Base-by-base conservation (phyloP, 371 early-diverging fungal species). In the Apophysomyces trapeziformis region DNA sequence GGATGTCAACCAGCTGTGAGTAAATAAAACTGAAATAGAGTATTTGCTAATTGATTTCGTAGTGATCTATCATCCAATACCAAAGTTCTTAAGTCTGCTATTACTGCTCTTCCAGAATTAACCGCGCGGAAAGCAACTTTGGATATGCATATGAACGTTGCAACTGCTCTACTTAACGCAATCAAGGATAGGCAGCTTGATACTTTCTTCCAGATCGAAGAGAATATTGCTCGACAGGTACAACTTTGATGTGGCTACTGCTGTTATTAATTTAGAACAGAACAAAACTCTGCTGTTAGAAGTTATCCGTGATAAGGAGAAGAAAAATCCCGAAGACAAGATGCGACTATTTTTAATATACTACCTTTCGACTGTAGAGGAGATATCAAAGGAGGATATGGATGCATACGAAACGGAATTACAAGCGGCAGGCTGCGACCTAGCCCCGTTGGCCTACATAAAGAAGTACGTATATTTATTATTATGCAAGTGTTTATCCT, bases 91-190 rank as follows among this genome's bases (percentile, higher is more conserved):
- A 93, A 96, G 73, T 85, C 89, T 1, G 99, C 99, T 3, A 93
- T 99, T 36, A 93, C 90, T 8, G 90, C 93, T 8, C 82, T 99
- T 3, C 99, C 99, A 1, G 97, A 98, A 69, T 86, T 99, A 50
- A 96, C 98, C 5, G 95, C 95, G 21, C 87, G 98, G 63, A 99
- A 99, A 79, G 89, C 95, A 18, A 91, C 93, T 1, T 79, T 99
- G 61, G 99, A 99, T 76, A 95, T 96, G 90, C 99, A 99, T 71
- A 99, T 99, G 96, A 95, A 95, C 72, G 94, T 99, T 56, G 98
- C 99, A 4, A 96, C 98, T 0, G 85, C 91, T 39, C 74, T 99
- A 67, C 85, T 99, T 41, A 90, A 95, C 35, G 79, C 82, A 21
- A 98, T 99, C 72, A 96, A 96, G 75, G 93, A 96, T 39, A 87